Base-by-base conservation (phyloP, 306 rosid species). In the Acacia melanoxylon region DNA sequence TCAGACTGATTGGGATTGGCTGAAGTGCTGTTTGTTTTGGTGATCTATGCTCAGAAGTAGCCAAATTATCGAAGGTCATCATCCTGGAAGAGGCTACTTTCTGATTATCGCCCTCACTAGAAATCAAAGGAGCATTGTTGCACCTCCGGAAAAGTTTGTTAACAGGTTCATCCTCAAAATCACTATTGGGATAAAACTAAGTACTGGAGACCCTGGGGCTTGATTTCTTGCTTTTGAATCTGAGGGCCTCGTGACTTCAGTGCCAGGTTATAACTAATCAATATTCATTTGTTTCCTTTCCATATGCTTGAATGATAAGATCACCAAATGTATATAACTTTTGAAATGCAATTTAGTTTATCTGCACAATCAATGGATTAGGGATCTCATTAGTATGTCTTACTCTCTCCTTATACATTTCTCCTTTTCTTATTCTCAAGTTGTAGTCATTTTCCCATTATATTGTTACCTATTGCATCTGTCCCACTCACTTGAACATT, bases 101-200 rank as follows among this genome's bases (percentile, higher is more conserved):
- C 76, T 45, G 75, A 46, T 80, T 63, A 66, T 77, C 68, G 49
- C 81, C 73, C 77, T 85, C 88, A 81, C 77, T 2, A 58, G 87
- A 81, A 72, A 90, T 56, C 13, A 40, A 44, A 79, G 4, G 62
- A 13, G 81, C 20, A 84, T 79, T 52, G 59, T 80, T 69, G 80
- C 73, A 65, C 78, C 89, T 92, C 78, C 83, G 83, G 65, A 96
- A 91, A 49, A 87, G 20, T 76, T 82, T 91, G 81, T 85, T 10
- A 74, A 69, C 84, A 72, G 80, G 94, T 83, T 87, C 91, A 58
- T 88, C 90, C 79, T 90, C 97, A 40, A 82, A 76, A 79, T 81
- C 87, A 66, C 90, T 86, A 81, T 84, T 85, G 25, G 25, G 88
- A 83, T 88, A 91, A 59, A 89, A 86, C 84, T 56, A 90, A 24